A percentile compares a stretch with the other conserved stretches of the same genome.
These are phyloP conservation scores for Stephania yunnanensis DNA, from an alignment of 164 flowering plant genomes.

Conservation along the genomic window DNA sequence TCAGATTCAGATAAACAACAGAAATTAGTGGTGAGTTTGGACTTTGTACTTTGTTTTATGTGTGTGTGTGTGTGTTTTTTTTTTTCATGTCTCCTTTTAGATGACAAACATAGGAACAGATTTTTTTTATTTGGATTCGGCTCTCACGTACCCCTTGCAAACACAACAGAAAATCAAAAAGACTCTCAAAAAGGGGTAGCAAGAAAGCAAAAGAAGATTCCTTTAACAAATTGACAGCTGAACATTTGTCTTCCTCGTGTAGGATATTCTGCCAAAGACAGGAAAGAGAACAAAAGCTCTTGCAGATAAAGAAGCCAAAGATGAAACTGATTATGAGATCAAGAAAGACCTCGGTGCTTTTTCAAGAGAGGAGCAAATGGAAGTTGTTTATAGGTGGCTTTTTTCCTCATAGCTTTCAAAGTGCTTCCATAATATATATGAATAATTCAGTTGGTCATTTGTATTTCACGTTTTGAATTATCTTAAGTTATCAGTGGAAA, in stretches of 20 bases:
- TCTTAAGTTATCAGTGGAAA: neutral
- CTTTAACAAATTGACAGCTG: neutral
- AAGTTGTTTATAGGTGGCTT: constrained; percentile 58
- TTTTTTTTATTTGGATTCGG: neutral
- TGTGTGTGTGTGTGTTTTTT: neutral
- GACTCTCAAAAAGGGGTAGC: neutral
- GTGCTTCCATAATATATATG: neutral
- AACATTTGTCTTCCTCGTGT: constrained; percentile 5
- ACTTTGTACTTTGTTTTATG: neutral
- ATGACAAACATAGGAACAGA: neutral
- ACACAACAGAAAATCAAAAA: no score
- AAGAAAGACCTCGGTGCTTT: constrained; percentile 62
- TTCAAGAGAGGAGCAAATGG: constrained; percentile 86
- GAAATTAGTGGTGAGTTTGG: constrained; percentile 43
- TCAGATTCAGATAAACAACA: constrained; percentile 36
- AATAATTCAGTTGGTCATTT: neutral
- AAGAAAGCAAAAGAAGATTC: neutral
- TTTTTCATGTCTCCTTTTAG: neutral
- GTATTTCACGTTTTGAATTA: neutral
- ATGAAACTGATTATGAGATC: constrained; percentile 46
- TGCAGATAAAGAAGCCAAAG: constrained; percentile 27
- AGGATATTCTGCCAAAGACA: constrained; percentile 50
- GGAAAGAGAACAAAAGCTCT: constrained; percentile 24
- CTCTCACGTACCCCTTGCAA: neutral
- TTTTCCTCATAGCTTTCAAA: neutral